phyloP scores from a whole-genome alignment of 1,139 yeast genomes.

The Zygosaccharomyces sapae region DNA sequence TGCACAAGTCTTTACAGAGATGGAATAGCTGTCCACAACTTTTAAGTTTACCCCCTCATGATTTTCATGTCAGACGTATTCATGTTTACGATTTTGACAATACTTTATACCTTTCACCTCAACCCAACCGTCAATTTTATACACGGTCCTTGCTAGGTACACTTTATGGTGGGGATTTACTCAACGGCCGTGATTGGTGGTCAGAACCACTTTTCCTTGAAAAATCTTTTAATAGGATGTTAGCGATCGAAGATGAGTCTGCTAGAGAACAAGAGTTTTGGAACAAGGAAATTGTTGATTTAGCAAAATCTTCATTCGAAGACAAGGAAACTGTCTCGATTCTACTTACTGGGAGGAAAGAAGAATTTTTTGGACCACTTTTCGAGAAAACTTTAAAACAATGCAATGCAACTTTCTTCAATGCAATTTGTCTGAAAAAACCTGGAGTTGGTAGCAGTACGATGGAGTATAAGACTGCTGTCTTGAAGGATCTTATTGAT shows the following conservation, averaged over 20 bases:
- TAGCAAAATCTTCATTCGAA: slow-evolving; percentile 35
- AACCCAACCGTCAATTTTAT: slow-evolving; percentile 41
- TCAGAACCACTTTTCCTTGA: slow-evolving; percentile 37
- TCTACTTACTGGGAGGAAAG: slow-evolving; percentile 43
- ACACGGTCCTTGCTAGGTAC: slow-evolving; percentile 31
- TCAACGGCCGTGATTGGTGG: slow-evolving; percentile 48
- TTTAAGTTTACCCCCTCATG: slow-evolving; percentile 18
- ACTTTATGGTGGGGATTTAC: slow-evolving; percentile 11
- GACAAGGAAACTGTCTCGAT: slow-evolving; percentile 39
- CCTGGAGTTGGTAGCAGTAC: slow-evolving; percentile 33
- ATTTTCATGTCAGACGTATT: slow-evolving; percentile 28
- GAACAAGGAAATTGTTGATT: slow-evolving; percentile 41
- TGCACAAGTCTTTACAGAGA: slow-evolving; percentile 7
- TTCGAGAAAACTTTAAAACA: slow-evolving; percentile 16
- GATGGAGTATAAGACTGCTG: slow-evolving; percentile 38
- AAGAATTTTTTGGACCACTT: slow-evolving; percentile 29
- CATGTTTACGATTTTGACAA: slow-evolving; percentile 49
- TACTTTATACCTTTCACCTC: slow-evolving; percentile 44
- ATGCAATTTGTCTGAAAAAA: slow-evolving; percentile 40
- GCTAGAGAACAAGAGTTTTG: slow-evolving; percentile 33
- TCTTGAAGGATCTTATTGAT: slow-evolving; percentile 37
- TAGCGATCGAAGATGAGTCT: slow-evolving; percentile 4
- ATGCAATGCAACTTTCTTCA: slow-evolving; percentile 35
- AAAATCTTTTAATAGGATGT: slow-evolving; percentile 38
- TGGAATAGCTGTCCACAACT: slow-evolving; percentile 30